Evolutionary conservation across 2,329 filamentous ascomycete genomes (phyloP).

Genomic region (Tolypocladium inflatum): DNA sequence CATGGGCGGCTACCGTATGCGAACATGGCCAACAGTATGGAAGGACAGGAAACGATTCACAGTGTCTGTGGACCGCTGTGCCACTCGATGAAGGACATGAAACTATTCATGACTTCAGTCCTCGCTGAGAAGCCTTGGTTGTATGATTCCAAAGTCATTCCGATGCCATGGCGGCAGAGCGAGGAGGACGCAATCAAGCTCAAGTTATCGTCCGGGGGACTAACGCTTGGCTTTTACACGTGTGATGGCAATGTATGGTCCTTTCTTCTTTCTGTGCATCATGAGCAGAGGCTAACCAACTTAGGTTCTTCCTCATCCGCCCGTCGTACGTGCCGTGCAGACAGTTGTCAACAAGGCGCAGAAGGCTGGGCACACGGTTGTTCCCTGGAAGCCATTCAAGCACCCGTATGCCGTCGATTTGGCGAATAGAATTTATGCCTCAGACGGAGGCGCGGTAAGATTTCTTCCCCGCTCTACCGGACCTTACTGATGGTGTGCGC

Average conservation of each 20-base stretch:
- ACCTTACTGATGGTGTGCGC: neutral
- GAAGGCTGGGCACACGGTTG: conserved; percentile 16
- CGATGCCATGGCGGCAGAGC: conserved; percentile 24
- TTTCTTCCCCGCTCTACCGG: neutral
- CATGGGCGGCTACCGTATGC: conserved; percentile 17
- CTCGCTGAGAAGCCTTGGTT: conserved; percentile 23
- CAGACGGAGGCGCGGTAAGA: conserved; percentile 19
- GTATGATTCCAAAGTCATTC: conserved; percentile 22
- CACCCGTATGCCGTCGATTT: conserved; percentile 16
- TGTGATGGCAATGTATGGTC: conserved; percentile 12
- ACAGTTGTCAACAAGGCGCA: conserved; percentile 14
- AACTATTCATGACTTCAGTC: conserved; percentile 16
- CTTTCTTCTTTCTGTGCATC: neutral
- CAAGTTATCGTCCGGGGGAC: conserved; percentile 10
- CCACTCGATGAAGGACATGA: conserved; percentile 12
- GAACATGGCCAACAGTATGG: conserved; percentile 22
- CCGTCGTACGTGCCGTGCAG: conserved; percentile 11
- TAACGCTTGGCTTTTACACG: conserved; percentile 22
- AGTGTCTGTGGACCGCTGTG: conserved; percentile 23
- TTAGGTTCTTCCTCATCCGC: neutral
- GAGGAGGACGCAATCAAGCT: conserved; percentile 14
- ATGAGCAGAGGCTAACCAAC: neutral
- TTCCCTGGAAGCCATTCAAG: conserved; percentile 20
- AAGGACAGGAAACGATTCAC: conserved; percentile 22
- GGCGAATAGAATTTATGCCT: conserved; percentile 14